Base-by-base conservation (phyloP, 345 rosid genomes). In the Laguncularia racemosa region DNA sequence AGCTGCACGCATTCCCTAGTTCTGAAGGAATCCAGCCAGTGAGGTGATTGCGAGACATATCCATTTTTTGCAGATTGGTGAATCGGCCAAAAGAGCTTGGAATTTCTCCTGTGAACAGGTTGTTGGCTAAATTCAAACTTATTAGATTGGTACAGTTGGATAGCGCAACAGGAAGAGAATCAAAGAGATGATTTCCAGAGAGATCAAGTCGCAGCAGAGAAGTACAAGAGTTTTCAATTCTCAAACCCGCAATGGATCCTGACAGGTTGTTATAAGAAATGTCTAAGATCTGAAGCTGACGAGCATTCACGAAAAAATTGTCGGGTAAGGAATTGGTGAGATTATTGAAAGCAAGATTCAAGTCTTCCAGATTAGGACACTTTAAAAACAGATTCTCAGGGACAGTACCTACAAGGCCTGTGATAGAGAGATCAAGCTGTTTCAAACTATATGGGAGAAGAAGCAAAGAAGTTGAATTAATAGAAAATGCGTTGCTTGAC, bases 1-100 rank as follows among this genome's bases (percentile, higher is more conserved):
- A 76, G 13, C 53, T 69, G 48, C 98, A 92, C 14, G 78, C 69
- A 51, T 73, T 82, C 68, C 89, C 95, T 53, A 89, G 60, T 74
- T 84, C 91, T 12, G 79, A 55, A 9, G 98, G 95, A 62, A 92
- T 83, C 95, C 83, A 84, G 46, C 98, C 98, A 12, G 78, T 77
- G 70, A 92, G 71, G 26, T 68, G 81, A 58, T 92, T 92, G 61
- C 70, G 84, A 0, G 97, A 86, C 56, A 92, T 81, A 70, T 92
- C 97, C 54, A 92, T 66, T 53, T 64, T 80, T 55, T 83, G 98
- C 51, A 92, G 69, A 49, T 56, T 68, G 19, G 43, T 67, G 18
- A 92, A 73, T 48, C 71, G 80, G 18, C 88, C 89, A 5, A 89
- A 63, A 4, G 86, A 72, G 53, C 48, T 63, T 5, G 95, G 97